A percentile compares a stretch with the other conserved stretches of the same genome.
phyloP scores from a whole-genome alignment of 805 yeast genomes.

The Gaillardinia entomophila region DNA sequence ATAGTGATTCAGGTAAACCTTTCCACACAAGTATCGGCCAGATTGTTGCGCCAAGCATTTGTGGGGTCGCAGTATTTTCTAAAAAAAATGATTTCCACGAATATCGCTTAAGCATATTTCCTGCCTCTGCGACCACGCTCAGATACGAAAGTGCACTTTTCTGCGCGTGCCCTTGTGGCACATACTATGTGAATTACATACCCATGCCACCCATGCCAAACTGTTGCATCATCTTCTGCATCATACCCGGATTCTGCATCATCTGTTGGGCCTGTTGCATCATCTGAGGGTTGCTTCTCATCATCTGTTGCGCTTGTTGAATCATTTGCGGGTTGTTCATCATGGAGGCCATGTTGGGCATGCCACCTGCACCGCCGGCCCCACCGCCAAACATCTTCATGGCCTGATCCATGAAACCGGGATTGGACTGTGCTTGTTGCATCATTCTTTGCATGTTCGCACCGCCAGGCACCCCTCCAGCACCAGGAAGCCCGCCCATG shows the following conservation, averaged over 20 bases:
- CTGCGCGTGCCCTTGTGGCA: too few relatives aligned
- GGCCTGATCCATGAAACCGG: constrained; percentile 54
- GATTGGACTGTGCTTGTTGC: constrained; percentile 50
- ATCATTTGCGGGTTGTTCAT: constrained; percentile 55
- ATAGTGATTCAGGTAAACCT: too few relatives aligned
- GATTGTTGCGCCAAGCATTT: too few relatives aligned
- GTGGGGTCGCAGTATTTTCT: too few relatives aligned
- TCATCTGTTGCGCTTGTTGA: constrained; percentile 52
- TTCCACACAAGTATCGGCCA: too few relatives aligned
- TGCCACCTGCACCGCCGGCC: constrained; percentile 36
- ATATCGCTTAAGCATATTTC: too few relatives aligned
- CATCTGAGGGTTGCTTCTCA: constrained; percentile 48
- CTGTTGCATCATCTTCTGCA: constrained; percentile 66
- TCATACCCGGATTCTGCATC: constrained; percentile 59
- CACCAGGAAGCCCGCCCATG: constrained; percentile 33
- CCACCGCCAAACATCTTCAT: constrained; percentile 59
- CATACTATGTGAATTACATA: constrained; percentile 33
- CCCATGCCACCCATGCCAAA: constrained; percentile 70
- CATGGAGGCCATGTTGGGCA: constrained; percentile 52
- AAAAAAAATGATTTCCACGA: too few relatives aligned
- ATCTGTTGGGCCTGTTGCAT: constrained; percentile 39
- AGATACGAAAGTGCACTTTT: too few relatives aligned
- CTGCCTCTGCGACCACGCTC: too few relatives aligned
- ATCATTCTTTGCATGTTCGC: constrained; percentile 46
- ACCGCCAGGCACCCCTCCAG: constrained; percentile 6